Percentiles rank a stretch among this genome's conserved stretches.
These are phyloP conservation scores for Vigna hirtella DNA, from an alignment of 306 rosid species.

Conservation along the genomic window DNA sequence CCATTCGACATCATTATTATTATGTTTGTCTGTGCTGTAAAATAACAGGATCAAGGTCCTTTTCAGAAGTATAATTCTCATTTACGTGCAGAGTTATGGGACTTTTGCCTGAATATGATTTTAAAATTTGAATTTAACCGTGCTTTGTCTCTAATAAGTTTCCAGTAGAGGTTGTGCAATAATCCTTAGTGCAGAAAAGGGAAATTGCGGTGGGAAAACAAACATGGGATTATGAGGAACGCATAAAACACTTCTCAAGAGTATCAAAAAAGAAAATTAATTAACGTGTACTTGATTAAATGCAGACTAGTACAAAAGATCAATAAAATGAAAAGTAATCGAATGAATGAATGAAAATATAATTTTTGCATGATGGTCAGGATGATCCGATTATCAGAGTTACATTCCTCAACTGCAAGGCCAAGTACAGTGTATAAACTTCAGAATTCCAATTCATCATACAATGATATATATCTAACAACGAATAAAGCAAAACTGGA, in stretches of 20 bases:
- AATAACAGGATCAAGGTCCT: too few species aligned
- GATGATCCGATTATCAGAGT: constrained; percentile 44
- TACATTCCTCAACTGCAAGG: constrained; percentile 39
- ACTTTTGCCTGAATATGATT: neutral
- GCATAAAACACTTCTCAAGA: neutral
- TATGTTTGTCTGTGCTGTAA: too few species aligned
- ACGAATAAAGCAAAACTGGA: constrained; percentile 60
- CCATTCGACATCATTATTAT: neutral
- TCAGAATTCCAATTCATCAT: constrained; percentile 39
- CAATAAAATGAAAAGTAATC: neutral
- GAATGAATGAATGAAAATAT: constrained; percentile 13
- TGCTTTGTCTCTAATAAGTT: neutral
- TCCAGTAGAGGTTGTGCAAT: neutral
- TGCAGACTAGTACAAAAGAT: too few species aligned
- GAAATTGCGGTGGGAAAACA: neutral
- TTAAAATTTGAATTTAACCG: neutral
- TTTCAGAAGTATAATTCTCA: too few species aligned
- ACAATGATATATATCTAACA: constrained; percentile 52
- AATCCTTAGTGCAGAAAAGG: neutral
- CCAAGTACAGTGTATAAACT: constrained; percentile 37
- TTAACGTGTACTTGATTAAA: too few species aligned
- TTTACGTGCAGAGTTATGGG: too few species aligned
- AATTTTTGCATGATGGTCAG: constrained; percentile 17
- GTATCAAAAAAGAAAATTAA: neutral
- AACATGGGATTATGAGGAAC: too few species aligned